Conservation (phyloP, 192 early-diverging fungal genomes). For the Mortierella alpina region DNA sequence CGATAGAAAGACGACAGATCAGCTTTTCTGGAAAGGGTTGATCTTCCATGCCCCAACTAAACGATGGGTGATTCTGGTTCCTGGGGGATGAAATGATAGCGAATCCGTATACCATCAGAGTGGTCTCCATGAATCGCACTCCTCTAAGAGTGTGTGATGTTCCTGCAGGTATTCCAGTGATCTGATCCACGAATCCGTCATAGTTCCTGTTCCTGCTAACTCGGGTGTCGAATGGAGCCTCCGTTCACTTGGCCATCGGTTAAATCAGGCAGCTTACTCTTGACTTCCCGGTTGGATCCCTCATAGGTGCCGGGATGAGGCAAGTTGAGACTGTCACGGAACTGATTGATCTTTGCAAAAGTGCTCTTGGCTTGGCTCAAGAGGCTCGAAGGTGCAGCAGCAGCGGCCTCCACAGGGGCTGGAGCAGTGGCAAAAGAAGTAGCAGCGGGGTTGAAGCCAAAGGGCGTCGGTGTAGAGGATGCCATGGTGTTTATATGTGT, state of each 20-base stretch:
- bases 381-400: conserved; percentile 24
- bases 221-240: too few relatives aligned
- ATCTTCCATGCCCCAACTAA: too few relatives aligned
- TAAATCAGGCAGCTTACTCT: conserved; percentile 60
- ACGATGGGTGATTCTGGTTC: too few relatives aligned
- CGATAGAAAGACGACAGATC: background rate
- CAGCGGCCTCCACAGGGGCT: conserved; percentile 14
- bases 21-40: too few relatives aligned
- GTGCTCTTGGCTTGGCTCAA: conserved; percentile 43
- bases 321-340: conserved; percentile 64
- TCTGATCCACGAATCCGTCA: background rate
- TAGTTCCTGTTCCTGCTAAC: background rate
- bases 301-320: conserved; percentile 88
- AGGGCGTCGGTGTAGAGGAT: conserved; percentile 41
- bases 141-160: background rate
- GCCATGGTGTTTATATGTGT: conserved; percentile 12
- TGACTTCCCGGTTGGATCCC: conserved; percentile 82
- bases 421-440: background rate
- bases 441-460: conserved; percentile 48
- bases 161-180: background rate
- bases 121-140: too few relatives aligned
- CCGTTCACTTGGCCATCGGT: background rate
- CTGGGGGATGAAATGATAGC: too few relatives aligned
- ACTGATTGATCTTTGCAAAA: conserved; percentile 32
- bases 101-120: too few relatives aligned